A percentile compares a stretch with the other conserved stretches of the same genome.
phyloP scores from a whole-genome alignment of 345 rosid genomes.

The Odontarrhena argentea region DNA sequence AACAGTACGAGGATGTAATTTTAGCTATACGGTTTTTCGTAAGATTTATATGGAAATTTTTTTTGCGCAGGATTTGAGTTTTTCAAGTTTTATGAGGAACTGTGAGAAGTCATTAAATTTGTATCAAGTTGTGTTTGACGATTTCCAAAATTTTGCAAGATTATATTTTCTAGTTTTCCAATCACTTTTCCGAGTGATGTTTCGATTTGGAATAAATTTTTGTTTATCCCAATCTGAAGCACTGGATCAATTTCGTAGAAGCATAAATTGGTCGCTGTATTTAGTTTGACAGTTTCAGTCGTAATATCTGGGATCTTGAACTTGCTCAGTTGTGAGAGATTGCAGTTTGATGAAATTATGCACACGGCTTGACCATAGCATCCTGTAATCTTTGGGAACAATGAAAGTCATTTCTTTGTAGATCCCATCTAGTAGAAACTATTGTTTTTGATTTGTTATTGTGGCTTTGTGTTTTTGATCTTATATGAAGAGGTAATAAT shows the following conservation, averaged over 20 bases:
- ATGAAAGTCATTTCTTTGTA: neutral
- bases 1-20: too few species aligned
- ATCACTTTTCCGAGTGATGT: too few species aligned
- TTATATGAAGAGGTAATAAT: neutral
- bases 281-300: neutral
- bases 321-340: too few species aligned
- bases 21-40: too few species aligned
- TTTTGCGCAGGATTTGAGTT: neutral
- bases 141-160: neutral
- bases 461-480: slow-evolving; percentile 1
- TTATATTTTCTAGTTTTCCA: too few species aligned
- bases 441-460: neutral
- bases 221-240: neutral
- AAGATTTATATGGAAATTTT: too few species aligned
- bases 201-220: neutral
- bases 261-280: neutral
- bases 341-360: too few species aligned
- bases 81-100: neutral
- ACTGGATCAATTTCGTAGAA: too few species aligned
- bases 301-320: too few species aligned
- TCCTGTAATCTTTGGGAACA: neutral
- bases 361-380: neutral
- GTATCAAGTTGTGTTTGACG: neutral
- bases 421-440: neutral
- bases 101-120: neutral